Base-by-base conservation (phyloP, 768 basidiomycete species). In the Pleurotus giganteus region DNA sequence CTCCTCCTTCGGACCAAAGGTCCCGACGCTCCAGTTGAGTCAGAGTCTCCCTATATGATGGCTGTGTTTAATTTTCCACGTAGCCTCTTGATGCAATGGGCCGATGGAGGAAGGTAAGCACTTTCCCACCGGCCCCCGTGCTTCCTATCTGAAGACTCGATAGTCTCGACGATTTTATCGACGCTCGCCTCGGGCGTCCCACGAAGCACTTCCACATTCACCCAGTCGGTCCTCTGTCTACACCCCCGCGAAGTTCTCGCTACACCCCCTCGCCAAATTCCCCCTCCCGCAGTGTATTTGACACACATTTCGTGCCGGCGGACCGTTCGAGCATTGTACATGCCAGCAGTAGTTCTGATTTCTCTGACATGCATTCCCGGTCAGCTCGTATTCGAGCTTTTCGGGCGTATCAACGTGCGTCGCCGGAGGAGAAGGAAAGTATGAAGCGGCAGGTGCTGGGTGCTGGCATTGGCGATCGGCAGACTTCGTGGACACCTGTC, bases 21-120 rank as follows among this genome's bases (percentile, higher is more conserved):
- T 98, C 23, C 93, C 91, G 3, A 89, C 94, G 1, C 69, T 97
- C 32, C 91, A 94, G 91, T 91, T 68, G 61, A 70, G 87, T 72
- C 4, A 8, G 45, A 29, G 1, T 21, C n/a, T 47, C 12, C 52
- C 23, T 7, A 23, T 28, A 4, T 43, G 2, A 24, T 43, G 23
- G 23, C 17, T 4, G 17, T 42, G 6, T 28, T 21, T n/a, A n/a
- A 13, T 8, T 41, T 7, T 17, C 32, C 13, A 17, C 19, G 5
- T 29, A 93, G 91, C 60, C 84, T 94, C 8, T 72, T 94, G 21
- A 94, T 94, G 93, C 90, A 94, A 73, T 94, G 89, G 89, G 92
- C 92, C 0, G 91, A 94, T 76, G 90, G 87, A 5, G 92, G 92
- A 59, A 84, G 82, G 81, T 79, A 53, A 12, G 61, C 58, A 2